Conservation (phyloP, 345 rosid genomes). For the Pelargonium nanum region DNA sequence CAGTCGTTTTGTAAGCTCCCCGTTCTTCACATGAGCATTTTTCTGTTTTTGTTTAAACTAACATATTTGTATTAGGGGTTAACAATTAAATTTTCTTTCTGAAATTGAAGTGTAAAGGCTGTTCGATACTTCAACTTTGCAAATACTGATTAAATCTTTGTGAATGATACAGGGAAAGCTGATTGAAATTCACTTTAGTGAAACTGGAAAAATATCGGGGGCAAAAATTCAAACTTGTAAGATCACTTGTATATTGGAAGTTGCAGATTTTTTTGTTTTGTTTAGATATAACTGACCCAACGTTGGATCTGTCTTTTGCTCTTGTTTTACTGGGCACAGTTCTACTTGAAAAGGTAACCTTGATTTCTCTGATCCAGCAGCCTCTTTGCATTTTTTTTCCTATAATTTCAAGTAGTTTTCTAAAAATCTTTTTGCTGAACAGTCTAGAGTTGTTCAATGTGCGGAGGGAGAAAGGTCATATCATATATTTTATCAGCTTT, state of each 20-base stretch:
- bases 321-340: constrained; percentile 39
- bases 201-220: constrained; percentile 93
- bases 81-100: not conserved
- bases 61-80: not conserved
- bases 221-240: constrained; percentile 97
- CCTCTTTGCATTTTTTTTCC: constrained; percentile 2
- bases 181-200: constrained; percentile 94
- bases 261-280: not conserved
- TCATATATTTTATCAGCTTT: constrained; percentile 97
- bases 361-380: constrained; percentile 7
- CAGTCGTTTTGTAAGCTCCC: constrained; percentile 89
- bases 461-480: constrained; percentile 94
- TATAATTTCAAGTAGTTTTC: constrained; percentile 10
- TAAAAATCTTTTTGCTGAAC: constrained; percentile 26
- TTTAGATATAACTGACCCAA: constrained; percentile 22
- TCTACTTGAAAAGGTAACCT: constrained; percentile 89
- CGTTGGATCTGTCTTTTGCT: constrained; percentile 16
- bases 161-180: constrained; percentile 67
- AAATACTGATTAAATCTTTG: constrained; percentile 1
- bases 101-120: not conserved
- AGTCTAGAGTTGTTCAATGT: constrained; percentile 99
- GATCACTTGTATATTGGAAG: constrained; percentile 26
- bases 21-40: constrained; percentile 11
- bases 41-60: not conserved
- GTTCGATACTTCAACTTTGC: not conserved